Conservation (phyloP, 2,329 filamentous ascomycete species). For the Aspergillus fumigatiaffinis region DNA sequence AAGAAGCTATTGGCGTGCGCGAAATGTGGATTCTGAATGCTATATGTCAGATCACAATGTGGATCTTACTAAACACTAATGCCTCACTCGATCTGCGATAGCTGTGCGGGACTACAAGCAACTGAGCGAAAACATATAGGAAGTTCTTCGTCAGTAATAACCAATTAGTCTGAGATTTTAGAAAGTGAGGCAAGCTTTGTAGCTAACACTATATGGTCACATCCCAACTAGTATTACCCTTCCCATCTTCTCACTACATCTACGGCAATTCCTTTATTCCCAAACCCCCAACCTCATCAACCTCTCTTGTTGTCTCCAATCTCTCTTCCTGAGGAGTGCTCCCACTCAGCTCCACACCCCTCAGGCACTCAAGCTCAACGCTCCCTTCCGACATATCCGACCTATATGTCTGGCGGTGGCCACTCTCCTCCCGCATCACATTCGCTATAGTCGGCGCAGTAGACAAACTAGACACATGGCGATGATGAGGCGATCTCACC, state of each 20-base stretch:
- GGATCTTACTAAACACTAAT: too few species aligned
- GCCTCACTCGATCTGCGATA: too few species aligned
- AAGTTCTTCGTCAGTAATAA: too few species aligned
- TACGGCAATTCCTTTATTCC: neutral
- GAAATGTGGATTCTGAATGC: too few species aligned
- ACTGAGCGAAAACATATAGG: too few species aligned
- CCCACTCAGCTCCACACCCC: neutral
- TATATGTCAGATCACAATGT: too few species aligned
- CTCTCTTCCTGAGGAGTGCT: neutral
- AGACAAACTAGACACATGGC: slow-evolving; percentile 11
- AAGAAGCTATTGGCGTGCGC: too few species aligned
- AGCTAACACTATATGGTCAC: neutral
- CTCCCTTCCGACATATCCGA: slow-evolving; percentile 10
- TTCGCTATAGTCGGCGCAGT: slow-evolving; percentile 5
- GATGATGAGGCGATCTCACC: slow-evolving; percentile 2
- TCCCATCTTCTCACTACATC: neutral
- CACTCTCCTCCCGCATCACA: neutral
- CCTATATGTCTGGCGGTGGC: slow-evolving; percentile 4
- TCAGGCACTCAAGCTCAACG: slow-evolving; percentile 5
- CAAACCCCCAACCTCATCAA: neutral
- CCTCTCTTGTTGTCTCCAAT: neutral
- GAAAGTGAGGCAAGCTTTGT: too few species aligned
- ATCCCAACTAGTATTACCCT: too few species aligned
- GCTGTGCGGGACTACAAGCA: too few species aligned
- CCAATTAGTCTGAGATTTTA: too few species aligned